Conservation (phyloP, 371 early-diverging fungal genomes). For the Mortierella sp. region DNA sequence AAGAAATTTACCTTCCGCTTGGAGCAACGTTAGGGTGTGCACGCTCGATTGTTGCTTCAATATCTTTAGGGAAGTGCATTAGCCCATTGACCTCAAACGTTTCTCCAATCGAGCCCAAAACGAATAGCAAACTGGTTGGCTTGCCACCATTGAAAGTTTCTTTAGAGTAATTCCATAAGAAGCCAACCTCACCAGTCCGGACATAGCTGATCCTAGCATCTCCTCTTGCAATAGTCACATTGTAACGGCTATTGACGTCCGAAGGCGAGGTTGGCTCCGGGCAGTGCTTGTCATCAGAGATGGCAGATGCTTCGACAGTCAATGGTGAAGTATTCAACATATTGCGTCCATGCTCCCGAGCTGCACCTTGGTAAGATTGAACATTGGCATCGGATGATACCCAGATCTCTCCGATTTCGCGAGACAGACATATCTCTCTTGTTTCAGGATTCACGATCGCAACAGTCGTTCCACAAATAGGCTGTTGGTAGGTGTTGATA, state of each 20-base stretch:
- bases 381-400: conserved; percentile 79
- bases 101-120: conserved; percentile 79
- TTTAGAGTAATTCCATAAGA: conserved; percentile 74
- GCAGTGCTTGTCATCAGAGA: conserved; percentile 9
- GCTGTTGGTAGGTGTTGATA: conserved; percentile 15
- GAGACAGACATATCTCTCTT: conserved; percentile 71
- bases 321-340: conserved; percentile 44
- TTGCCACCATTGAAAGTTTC: conserved; percentile 56
- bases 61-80: conserved; percentile 79
- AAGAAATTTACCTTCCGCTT: conserved; percentile 67
- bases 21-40: conserved; percentile 63
- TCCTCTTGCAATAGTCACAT: conserved; percentile 69
- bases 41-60: conserved; percentile 80
- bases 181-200: conserved; percentile 89
- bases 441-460: conserved; percentile 89
- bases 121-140: conserved; percentile 79
- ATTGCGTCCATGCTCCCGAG: conserved; percentile 47
- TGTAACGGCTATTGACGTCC: conserved; percentile 53
- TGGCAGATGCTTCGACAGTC: conserved; percentile 37
- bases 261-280: conserved; percentile 38
- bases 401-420: conserved; percentile 91
- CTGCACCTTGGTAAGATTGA: conserved; percentile 58
- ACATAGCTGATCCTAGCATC: conserved; percentile 77
- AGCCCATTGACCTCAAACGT: conserved; percentile 80
- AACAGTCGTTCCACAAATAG: conserved; percentile 74